Percentiles rank a stretch among this genome's conserved stretches.
Conservation (phyloP, 805 yeast genomes). For the Candida awuae region DNA sequence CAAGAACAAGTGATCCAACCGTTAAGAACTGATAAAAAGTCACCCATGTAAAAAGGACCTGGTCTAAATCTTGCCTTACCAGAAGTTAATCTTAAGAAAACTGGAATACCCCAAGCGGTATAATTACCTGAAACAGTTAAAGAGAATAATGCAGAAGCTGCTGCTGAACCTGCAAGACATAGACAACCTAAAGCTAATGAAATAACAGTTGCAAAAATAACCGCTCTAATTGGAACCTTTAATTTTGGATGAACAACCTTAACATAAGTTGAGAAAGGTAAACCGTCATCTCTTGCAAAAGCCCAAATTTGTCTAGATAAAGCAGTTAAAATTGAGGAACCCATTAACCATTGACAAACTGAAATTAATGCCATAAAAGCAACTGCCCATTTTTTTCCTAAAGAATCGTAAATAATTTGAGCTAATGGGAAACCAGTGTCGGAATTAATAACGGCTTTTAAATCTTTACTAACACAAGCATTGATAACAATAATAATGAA, state of each 20-base stretch:
- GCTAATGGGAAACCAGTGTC: conserved; percentile 57
- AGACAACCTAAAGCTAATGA: conserved; percentile 48
- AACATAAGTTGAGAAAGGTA: conserved; percentile 51
- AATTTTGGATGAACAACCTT: conserved; percentile 48
- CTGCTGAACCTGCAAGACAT: conserved; percentile 49
- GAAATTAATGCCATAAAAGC: conserved; percentile 54
- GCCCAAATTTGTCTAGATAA: conserved; percentile 69
- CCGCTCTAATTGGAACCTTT: conserved; percentile 61
- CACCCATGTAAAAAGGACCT: conserved; percentile 62
- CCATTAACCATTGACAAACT: conserved; percentile 59
- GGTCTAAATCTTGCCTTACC: conserved; percentile 48
- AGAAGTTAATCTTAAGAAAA: conserved; percentile 42
- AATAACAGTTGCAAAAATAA: conserved; percentile 43
- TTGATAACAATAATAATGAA: conserved; percentile 43
- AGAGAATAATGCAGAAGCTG: conserved; percentile 63
- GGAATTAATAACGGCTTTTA: conserved; percentile 35
- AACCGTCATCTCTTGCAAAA: conserved; percentile 68
- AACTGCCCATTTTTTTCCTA: conserved; percentile 59
- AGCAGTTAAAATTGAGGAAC: conserved; percentile 53
- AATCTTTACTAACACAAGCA: conserved; percentile 45
- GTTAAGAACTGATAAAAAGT: conserved; percentile 36
- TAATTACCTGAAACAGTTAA: conserved; percentile 55
- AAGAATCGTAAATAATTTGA: conserved; percentile 51
- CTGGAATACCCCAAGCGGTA: conserved; percentile 57
- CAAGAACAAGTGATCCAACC: conserved; percentile 39